Percentiles rank a stretch among this genome's conserved stretches.
Conservation (phyloP, 2,329 filamentous ascomycete genomes). For the Alternaria sp. region DNA sequence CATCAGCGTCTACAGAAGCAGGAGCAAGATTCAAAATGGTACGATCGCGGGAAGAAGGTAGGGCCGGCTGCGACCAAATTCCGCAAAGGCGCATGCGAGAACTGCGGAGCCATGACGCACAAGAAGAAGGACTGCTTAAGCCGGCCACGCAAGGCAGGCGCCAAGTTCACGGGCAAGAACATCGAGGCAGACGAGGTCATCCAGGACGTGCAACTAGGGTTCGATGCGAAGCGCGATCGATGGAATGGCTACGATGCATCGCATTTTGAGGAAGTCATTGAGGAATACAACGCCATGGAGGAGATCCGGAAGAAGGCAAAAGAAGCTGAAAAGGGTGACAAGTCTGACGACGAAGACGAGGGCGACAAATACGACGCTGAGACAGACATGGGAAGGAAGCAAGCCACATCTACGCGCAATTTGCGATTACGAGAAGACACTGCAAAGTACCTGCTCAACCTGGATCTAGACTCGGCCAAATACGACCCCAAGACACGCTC, state of each 20-base stretch:
- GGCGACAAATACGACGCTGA: slow-evolving; percentile 85
- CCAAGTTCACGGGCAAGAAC: slow-evolving; percentile 89
- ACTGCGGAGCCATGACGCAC: slow-evolving; percentile 97
- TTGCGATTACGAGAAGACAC: slow-evolving; percentile 94
- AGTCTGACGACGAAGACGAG: slow-evolving; percentile 59
- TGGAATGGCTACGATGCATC: slow-evolving; percentile 98
- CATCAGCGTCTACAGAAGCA: slow-evolving; percentile 87
- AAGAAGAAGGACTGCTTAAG: slow-evolving; percentile 94
- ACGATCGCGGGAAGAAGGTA: slow-evolving; percentile 84
- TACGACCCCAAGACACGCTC: slow-evolving; percentile 97
- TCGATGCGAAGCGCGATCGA: slow-evolving; percentile 96
- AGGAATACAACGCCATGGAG: slow-evolving; percentile 89
- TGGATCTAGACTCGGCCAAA: slow-evolving; percentile 94
- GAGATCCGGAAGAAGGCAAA: slow-evolving; percentile 68
- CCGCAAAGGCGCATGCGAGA: slow-evolving; percentile 97
- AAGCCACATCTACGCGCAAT: slow-evolving; percentile 89
- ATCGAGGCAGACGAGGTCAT: slow-evolving; percentile 92
- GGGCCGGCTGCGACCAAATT: slow-evolving; percentile 94
- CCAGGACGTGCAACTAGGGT: slow-evolving; percentile 86
- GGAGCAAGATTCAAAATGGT: slow-evolving; percentile 83
- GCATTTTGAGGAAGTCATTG: slow-evolving; percentile 86
- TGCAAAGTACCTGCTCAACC: slow-evolving; percentile 92
- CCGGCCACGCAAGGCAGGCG: slow-evolving; percentile 86
- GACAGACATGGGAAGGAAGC: slow-evolving; percentile 94
- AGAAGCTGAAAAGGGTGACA: slow-evolving; percentile 51